Base-by-base conservation (phyloP, 495 filamentous ascomycete genomes). In the Penicillium steckii region DNA sequence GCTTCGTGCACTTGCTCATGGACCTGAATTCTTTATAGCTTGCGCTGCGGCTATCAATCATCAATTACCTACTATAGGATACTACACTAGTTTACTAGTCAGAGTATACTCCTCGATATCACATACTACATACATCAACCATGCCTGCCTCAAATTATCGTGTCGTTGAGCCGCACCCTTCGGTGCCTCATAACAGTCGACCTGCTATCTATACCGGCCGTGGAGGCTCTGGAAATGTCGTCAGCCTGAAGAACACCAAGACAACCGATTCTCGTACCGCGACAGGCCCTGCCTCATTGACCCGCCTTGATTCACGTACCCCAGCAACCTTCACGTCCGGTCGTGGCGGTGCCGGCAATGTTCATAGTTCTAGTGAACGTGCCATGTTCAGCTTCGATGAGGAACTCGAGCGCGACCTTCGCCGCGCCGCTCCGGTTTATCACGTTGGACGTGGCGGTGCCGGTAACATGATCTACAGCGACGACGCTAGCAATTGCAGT, bases 361-460 rank as follows among this genome's bases (percentile, higher is more conserved):
- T 91, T 53, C 87, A 89, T 75, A 73, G 75, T 54, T 72, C 78
- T 55, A 66, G 61, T 32, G 83, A 87, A 59, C 84, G 87, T 38
- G 80, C 88, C 55, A 83, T 90, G 60, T 88, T 96, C 76, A 86
- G 82, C 53, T 94, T 97, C 74, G 90, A 96, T 71, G 93, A 97
- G 78, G 93, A 97, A 67, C 84, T 93, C 52, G 80, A 86, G 59
- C 82, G 85, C 53, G 86, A 86, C 53, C 68, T 81, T 53, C 77
- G 80, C 57, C 80, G 73, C 45, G 75, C 81, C 24, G 83, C 82
- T 4, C 83, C 84, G 21, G 80, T 90, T 40, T 90, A 85, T 74
- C 85, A 94, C 64, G 86, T 94, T 47, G 94, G 94, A 35, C 83
- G 92, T 26, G 94, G 94, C 33, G 94, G 94, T 44, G 87, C 87